Evolutionary conservation across 176 grass and related monocot genomes (phyloP).

Genomic region (Triticum timopheevii): DNA sequence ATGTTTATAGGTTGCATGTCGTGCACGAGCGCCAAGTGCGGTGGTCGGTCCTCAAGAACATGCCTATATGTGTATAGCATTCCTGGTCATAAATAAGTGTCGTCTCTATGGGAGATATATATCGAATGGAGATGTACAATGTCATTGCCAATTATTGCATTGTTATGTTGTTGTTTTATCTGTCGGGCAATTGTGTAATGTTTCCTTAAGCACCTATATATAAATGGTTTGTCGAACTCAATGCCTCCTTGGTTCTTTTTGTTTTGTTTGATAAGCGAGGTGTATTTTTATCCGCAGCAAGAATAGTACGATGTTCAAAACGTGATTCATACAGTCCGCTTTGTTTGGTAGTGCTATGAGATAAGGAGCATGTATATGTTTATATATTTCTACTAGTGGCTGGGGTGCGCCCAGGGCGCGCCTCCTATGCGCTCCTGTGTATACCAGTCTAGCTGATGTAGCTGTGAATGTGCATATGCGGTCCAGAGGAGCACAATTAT

Average conservation of each 20-base stretch:
- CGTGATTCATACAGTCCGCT: too few relatives aligned
- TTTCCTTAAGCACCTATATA: not conserved
- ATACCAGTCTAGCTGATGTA: too few relatives aligned
- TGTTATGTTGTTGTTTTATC: not conserved
- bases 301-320: too few relatives aligned
- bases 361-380: too few relatives aligned
- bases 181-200: not conserved
- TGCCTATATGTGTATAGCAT: not conserved
- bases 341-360: too few relatives aligned
- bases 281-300: too few relatives aligned
- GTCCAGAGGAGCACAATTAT: too few relatives aligned
- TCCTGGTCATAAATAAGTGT: not conserved
- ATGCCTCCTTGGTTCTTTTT: not conserved
- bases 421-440: too few relatives aligned
- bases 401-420: too few relatives aligned
- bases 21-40: not conserved
- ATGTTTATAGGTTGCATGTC: slow-evolving; percentile 4
- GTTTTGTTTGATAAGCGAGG: not conserved
- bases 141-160: not conserved
- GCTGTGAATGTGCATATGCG: too few relatives aligned
- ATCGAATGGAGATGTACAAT: not conserved
- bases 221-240: not conserved
- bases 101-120: not conserved
- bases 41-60: not conserved
- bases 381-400: too few relatives aligned